phyloP scores from a whole-genome alignment of 208 protist species.

The Acanthamoeba culbertsoni region DNA sequence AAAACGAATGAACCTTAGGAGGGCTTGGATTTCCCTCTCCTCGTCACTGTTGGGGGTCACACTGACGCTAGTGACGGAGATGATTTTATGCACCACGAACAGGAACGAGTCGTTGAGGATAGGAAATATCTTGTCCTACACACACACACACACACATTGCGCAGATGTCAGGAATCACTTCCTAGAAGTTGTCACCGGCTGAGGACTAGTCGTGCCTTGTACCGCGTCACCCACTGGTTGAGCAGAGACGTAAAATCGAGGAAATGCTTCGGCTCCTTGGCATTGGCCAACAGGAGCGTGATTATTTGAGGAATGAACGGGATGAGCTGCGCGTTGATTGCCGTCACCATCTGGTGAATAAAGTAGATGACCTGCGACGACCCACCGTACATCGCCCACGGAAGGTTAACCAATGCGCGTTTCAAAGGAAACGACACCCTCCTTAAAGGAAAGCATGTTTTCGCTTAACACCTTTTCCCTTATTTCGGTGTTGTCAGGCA shows the following conservation, averaged over 20 bases:
- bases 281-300: not conserved
- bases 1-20: not conserved
- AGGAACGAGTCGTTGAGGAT: constrained; percentile 28
- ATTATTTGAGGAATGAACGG: constrained; percentile 42
- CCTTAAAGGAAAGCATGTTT: not conserved
- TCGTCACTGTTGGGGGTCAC: constrained; percentile 51
- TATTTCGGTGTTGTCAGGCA: not conserved
- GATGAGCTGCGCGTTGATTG: constrained; percentile 17
- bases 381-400: not conserved
- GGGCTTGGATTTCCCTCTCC: constrained; percentile 33
- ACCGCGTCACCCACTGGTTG: constrained; percentile 22
- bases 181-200: no score
- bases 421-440: not conserved
- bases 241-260: constrained; percentile 30
- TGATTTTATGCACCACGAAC: constrained; percentile 31
- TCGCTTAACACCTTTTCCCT: not conserved
- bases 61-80: not conserved
- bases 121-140: constrained; percentile 32
- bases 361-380: not conserved
- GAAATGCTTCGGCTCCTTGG: not conserved
- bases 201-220: constrained; percentile 35
- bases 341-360: constrained; percentile 55
- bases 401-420: not conserved
- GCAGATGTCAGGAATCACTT: no score
- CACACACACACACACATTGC: no score